phyloP scores from a whole-genome alignment of 306 rosid genomes.

The Ormosia semicastrata region DNA sequence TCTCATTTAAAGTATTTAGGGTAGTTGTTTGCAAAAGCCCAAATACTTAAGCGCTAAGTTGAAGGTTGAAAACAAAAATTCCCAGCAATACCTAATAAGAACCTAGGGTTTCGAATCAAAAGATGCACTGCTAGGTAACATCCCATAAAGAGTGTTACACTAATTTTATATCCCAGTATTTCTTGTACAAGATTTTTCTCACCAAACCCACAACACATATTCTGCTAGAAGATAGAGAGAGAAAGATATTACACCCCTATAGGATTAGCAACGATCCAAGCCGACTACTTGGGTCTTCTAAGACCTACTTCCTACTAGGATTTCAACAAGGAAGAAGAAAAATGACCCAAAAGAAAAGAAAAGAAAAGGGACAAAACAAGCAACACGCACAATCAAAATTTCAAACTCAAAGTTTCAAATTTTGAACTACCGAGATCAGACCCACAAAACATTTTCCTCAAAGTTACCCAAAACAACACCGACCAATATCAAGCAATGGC shows the following conservation, averaged over 20 bases:
- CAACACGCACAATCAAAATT: constrained; percentile 22
- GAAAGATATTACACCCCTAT: background rate
- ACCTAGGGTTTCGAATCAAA: background rate
- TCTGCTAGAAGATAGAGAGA: no score
- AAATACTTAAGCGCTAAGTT: background rate
- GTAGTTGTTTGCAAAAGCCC: background rate
- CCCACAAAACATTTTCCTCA: constrained; percentile 27
- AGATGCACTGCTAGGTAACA: background rate
- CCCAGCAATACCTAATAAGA: constrained; percentile 1
- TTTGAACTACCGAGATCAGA: constrained; percentile 26
- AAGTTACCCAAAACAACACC: constrained; percentile 7
- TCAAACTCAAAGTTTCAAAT: constrained; percentile 23
- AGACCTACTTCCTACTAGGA: background rate
- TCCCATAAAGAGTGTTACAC: background rate
- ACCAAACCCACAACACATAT: no score
- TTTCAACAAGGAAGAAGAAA: background rate
- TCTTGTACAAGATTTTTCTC: no score
- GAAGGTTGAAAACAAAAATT: background rate
- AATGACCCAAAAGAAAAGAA: background rate
- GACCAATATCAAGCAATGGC: constrained; percentile 4
- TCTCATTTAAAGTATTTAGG: no score
- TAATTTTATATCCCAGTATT: background rate
- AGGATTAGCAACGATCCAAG: background rate
- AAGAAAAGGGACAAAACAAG: background rate
- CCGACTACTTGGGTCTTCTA: constrained; percentile 4